Evolutionary conservation across 192 early-diverging fungal species (phyloP).

Genomic region (Umbelopsis isabellina): DNA sequence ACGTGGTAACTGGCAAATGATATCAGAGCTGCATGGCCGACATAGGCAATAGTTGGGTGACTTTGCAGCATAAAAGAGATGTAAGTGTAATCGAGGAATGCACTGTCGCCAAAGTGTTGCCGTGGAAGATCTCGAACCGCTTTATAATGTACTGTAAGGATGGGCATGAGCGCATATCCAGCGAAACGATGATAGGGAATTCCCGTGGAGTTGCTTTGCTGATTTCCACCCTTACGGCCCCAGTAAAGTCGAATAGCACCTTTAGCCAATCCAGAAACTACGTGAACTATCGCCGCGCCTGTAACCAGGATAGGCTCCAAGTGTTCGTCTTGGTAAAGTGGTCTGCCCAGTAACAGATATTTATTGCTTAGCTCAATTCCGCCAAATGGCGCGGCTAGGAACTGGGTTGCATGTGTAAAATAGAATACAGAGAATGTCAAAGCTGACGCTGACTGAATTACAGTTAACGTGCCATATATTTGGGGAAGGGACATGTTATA

Average conservation of each 20-base stretch:
- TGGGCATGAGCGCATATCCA: conserved; percentile 31
- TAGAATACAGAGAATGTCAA: conserved; percentile 31
- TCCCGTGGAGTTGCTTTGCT: background rate
- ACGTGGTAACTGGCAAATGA: conserved; percentile 23
- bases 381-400: conserved; percentile 20
- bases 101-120: conserved; percentile 32
- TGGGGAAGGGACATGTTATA: background rate
- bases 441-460: conserved; percentile 30
- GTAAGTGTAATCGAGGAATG: conserved; percentile 37
- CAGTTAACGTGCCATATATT: conserved; percentile 18
- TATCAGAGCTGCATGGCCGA: conserved; percentile 24
- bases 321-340: conserved; percentile 40
- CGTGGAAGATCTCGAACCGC: conserved; percentile 24
- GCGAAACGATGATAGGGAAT: conserved; percentile 14
- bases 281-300: conserved; percentile 24
- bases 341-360: conserved; percentile 30
- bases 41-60: conserved; percentile 23
- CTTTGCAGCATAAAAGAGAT: conserved; percentile 37
- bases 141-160: conserved; percentile 26
- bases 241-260: conserved; percentile 13
- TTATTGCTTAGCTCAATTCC: conserved; percentile 27
- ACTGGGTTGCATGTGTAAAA: conserved; percentile 32
- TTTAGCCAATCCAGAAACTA: conserved; percentile 27
- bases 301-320: conserved; percentile 36
- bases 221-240: background rate